phyloP scores from a whole-genome alignment of 2,329 filamentous ascomycete species.

The Fusarium longipes region DNA sequence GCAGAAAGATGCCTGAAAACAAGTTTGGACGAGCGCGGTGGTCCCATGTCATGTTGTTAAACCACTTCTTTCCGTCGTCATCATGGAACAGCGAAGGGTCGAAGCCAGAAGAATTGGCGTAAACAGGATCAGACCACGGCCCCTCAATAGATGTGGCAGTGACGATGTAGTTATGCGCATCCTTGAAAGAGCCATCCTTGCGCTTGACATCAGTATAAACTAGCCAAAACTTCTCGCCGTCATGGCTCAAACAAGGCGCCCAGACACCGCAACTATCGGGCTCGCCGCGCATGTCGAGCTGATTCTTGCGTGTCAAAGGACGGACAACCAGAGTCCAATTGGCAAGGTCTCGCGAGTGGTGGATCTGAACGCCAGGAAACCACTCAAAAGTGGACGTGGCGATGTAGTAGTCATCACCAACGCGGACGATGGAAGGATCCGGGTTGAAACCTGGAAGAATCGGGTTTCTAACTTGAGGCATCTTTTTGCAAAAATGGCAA shows the following conservation, averaged over 20 bases:
- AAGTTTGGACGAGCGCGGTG: constrained; percentile 60
- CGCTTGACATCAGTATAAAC: constrained; percentile 75
- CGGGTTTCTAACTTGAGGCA: constrained; percentile 63
- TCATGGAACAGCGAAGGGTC: constrained; percentile 71
- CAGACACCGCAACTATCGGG: constrained; percentile 72
- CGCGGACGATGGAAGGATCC: constrained; percentile 65
- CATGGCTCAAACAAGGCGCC: constrained; percentile 72
- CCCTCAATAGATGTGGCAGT: constrained; percentile 64
- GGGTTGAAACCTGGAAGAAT: constrained; percentile 68
- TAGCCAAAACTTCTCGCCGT: constrained; percentile 70
- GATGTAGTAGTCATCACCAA: constrained; percentile 66
- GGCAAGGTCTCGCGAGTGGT: constrained; percentile 64
- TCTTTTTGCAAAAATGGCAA: constrained; percentile 38
- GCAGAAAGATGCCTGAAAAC: constrained; percentile 68
- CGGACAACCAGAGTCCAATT: constrained; percentile 63
- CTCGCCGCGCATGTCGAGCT: constrained; percentile 68
- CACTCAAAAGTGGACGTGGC: constrained; percentile 67
- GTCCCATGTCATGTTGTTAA: constrained; percentile 68
- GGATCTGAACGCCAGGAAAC: constrained; percentile 66
- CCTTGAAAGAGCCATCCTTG: constrained; percentile 74
- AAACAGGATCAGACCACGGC: constrained; percentile 71
- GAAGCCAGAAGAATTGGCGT: constrained; percentile 70
- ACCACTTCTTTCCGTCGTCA: constrained; percentile 66
- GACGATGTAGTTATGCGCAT: constrained; percentile 73
- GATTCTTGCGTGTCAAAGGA: constrained; percentile 61